Conservation (phyloP, 2,329 filamentous ascomycete genomes). For the Plenodomus tracheiphilus region DNA sequence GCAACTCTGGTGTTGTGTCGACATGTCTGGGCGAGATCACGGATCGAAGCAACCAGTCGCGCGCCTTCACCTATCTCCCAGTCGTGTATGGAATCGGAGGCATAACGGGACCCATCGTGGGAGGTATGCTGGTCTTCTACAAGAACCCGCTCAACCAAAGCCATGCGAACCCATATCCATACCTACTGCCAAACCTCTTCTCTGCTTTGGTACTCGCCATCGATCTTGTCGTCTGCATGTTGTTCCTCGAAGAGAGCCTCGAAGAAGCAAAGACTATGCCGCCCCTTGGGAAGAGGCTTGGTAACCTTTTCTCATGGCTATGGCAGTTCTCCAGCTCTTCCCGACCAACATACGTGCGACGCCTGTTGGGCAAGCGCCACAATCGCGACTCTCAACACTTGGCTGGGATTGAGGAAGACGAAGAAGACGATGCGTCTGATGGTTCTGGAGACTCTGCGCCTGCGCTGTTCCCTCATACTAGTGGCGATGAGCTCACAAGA, state of each 20-base stretch:
- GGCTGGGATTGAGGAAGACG: constrained; percentile 43
- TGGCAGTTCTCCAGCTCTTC: constrained; percentile 69
- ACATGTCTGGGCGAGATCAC: constrained; percentile 95
- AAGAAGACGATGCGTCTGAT: constrained; percentile 49
- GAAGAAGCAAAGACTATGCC: constrained; percentile 67
- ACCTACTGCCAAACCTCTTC: constrained; percentile 80
- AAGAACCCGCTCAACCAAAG: constrained; percentile 59
- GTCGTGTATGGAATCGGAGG: constrained; percentile 95
- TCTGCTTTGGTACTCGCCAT: constrained; percentile 71
- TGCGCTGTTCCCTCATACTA: constrained; percentile 49
- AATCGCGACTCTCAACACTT: constrained; percentile 35
- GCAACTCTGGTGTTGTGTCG: constrained; percentile 91
- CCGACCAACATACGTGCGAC: constrained; percentile 62
- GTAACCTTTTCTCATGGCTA: constrained; percentile 66
- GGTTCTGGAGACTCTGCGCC: constrained; percentile 35
- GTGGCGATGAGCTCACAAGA: constrained; percentile 50
- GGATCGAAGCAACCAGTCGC: constrained; percentile 90
- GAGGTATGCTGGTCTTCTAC: constrained; percentile 76
- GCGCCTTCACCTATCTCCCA: constrained; percentile 90
- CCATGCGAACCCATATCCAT: constrained; percentile 69
- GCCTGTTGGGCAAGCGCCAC: constrained; percentile 33
- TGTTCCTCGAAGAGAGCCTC: constrained; percentile 86
- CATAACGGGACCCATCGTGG: constrained; percentile 90
- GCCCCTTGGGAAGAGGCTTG: constrained; percentile 61
- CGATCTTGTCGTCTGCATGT: constrained; percentile 72